Conservation (phyloP, 78 protist genomes). For the Speleostelium caveatum region DNA sequence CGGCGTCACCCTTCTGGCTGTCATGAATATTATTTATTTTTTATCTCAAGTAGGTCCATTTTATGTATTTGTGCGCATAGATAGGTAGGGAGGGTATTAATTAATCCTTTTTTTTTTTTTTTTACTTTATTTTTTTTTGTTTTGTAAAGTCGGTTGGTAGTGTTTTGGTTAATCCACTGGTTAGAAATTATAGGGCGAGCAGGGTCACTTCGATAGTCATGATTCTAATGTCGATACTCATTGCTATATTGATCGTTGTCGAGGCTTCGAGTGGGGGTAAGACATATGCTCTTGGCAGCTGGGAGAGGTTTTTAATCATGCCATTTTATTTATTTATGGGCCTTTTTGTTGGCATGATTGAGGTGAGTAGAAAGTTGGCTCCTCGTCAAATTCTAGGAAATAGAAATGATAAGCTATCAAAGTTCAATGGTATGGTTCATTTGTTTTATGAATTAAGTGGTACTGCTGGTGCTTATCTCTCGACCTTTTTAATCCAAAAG, state of each 20-base stretch:
- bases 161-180: constrained; percentile 54
- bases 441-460: constrained; percentile 57
- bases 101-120: not conserved
- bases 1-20: constrained; percentile 66
- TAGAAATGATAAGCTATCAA: constrained; percentile 3
- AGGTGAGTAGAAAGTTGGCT: constrained; percentile 47
- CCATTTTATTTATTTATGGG: constrained; percentile 62
- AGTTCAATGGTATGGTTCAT: constrained; percentile 57
- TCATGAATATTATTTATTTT: constrained; percentile 73
- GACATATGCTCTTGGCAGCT: constrained; percentile 3
- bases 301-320: constrained; percentile 26
- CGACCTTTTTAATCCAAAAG: constrained; percentile 28
- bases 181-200: constrained; percentile 61
- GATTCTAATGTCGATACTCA: constrained; percentile 28
- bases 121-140: not conserved
- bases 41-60: constrained; percentile 55
- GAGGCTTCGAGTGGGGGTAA: constrained; percentile 47
- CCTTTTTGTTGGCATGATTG: constrained; percentile 50
- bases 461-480: constrained; percentile 70
- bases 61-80: not conserved
- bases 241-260: constrained; percentile 10
- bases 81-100: not conserved
- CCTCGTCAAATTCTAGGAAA: constrained; percentile 67
- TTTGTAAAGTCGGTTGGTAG: constrained; percentile 29
- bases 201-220: constrained; percentile 45